phyloP scores from a whole-genome alignment of 2,329 filamentous ascomycete species.

The Teratosphaeria gauchensis region DNA sequence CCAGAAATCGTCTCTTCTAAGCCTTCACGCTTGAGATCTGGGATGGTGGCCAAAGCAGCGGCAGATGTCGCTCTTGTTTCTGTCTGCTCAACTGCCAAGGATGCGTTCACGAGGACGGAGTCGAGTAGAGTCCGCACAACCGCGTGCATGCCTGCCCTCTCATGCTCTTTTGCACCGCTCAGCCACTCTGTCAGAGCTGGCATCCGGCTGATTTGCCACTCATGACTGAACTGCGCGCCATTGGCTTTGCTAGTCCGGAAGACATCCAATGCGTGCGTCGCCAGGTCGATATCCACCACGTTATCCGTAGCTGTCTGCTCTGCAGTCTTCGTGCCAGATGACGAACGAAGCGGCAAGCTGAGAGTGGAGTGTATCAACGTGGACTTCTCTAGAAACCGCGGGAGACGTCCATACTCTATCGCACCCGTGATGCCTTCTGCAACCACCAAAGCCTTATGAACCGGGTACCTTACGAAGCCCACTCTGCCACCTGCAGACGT shows the following conservation, averaged over 20 bases:
- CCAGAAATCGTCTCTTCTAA: slow-evolving; percentile 52
- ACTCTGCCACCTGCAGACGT: slow-evolving; percentile 54
- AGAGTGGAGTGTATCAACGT: slow-evolving; percentile 47
- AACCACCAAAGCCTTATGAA: slow-evolving; percentile 71
- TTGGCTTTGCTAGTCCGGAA: slow-evolving; percentile 25
- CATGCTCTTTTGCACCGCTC: slow-evolving; percentile 20
- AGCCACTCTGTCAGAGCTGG: slow-evolving; percentile 19
- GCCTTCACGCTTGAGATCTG: slow-evolving; percentile 34
- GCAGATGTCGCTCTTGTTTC: slow-evolving; percentile 20
- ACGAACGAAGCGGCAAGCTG: slow-evolving; percentile 37
- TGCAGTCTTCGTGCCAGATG: slow-evolving; percentile 4
- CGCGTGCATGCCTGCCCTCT: slow-evolving; percentile 47
- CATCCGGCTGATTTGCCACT: slow-evolving; percentile 27
- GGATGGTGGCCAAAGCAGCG: slow-evolving; percentile 24
- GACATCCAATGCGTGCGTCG: slow-evolving; percentile 49
- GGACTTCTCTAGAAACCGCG: slow-evolving; percentile 19
- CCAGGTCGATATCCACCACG: slow-evolving; percentile 55
- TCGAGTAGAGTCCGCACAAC: slow-evolving; percentile 57
- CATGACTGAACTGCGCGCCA: slow-evolving; percentile 23
- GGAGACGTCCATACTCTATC: slow-evolving; percentile 39
- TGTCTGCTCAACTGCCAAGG: slow-evolving; percentile 36
- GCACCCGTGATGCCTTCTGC: slow-evolving; percentile 63
- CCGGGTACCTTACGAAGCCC: slow-evolving; percentile 64
- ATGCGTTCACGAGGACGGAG: slow-evolving; percentile 53
- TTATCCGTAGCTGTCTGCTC: slow-evolving; percentile 4